Percentiles rank a stretch among this genome's conserved stretches.
Evolutionary conservation across 495 filamentous ascomycete genomes (phyloP).

Genomic region (Penicillium arizonense): DNA sequence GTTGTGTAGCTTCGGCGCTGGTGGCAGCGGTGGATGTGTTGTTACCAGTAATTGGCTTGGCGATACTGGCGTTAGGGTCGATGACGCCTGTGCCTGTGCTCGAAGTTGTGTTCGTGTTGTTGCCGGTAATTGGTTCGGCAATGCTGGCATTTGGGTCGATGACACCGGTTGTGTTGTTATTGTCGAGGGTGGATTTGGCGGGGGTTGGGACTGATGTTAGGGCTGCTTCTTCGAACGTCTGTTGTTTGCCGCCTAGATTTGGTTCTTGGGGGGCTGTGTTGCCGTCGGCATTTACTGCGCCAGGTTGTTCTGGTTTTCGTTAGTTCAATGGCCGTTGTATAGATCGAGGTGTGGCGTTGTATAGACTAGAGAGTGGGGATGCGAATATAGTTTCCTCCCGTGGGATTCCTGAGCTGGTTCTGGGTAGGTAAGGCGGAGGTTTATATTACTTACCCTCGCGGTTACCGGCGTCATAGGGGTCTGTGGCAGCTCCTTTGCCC

Average conservation of each 20-base stretch:
- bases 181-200: not conserved
- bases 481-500: slow-evolving; percentile 32
- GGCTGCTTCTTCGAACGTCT: not conserved
- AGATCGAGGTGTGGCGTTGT: not conserved
- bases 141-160: too few relatives aligned
- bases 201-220: slow-evolving; percentile 1
- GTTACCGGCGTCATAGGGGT: slow-evolving; percentile 47
- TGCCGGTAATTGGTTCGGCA: not conserved
- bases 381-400: too few relatives aligned
- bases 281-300: slow-evolving; percentile 18
- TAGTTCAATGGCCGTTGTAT: too few relatives aligned
- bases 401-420: not conserved
- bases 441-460: slow-evolving; percentile 33
- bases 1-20: not conserved
- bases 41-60: not conserved
- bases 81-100: not conserved
- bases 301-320: slow-evolving; percentile 31
- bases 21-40: not conserved
- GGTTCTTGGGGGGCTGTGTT: slow-evolving; percentile 26
- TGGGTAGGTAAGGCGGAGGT: not conserved
- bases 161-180: too few relatives aligned
- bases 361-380: not conserved
- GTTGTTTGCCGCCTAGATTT: slow-evolving; percentile 4
- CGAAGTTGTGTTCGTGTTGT: not conserved
- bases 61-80: not conserved